Conservation (phyloP, 2,329 filamentous ascomycete species). For the Sclerotinia glacialis region DNA sequence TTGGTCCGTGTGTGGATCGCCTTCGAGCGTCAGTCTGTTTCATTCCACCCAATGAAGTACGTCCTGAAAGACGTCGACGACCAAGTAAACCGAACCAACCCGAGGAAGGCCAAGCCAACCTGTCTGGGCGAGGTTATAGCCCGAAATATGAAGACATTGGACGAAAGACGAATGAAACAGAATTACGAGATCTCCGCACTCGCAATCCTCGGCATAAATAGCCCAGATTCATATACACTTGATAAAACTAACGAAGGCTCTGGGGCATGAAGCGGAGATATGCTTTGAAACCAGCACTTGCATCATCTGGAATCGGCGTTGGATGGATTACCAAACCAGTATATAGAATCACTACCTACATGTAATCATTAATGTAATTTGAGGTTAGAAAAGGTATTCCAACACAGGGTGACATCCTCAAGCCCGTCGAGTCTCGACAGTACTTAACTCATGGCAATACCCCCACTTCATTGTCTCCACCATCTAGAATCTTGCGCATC, state of each 20-base stretch:
- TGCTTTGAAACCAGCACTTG: background rate
- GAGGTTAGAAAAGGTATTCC: background rate
- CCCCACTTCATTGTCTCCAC: background rate
- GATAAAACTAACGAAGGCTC: background rate
- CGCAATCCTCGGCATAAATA: background rate
- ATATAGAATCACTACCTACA: constrained; percentile 9
- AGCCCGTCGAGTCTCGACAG: too few relatives aligned
- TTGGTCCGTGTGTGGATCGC: constrained; percentile 59
- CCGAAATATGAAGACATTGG: constrained; percentile 12
- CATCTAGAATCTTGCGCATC: background rate
- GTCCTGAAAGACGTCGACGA: background rate
- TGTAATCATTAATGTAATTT: constrained; percentile 14
- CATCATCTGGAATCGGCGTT: background rate
- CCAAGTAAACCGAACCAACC: background rate
- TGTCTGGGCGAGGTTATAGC: background rate
- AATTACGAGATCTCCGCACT: constrained; percentile 18
- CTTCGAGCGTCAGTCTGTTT: constrained; percentile 44
- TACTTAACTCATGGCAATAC: background rate
- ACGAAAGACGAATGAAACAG: constrained; percentile 20
- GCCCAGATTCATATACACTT: background rate
- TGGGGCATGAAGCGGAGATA: background rate
- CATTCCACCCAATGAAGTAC: constrained; percentile 16
- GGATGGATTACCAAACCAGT: background rate
- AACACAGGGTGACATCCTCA: background rate
- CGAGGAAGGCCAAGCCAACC: background rate